These are phyloP conservation scores for Torulaspora pretoriensis DNA, from an alignment of 1,139 yeast species.

Conservation along the genomic window DNA sequence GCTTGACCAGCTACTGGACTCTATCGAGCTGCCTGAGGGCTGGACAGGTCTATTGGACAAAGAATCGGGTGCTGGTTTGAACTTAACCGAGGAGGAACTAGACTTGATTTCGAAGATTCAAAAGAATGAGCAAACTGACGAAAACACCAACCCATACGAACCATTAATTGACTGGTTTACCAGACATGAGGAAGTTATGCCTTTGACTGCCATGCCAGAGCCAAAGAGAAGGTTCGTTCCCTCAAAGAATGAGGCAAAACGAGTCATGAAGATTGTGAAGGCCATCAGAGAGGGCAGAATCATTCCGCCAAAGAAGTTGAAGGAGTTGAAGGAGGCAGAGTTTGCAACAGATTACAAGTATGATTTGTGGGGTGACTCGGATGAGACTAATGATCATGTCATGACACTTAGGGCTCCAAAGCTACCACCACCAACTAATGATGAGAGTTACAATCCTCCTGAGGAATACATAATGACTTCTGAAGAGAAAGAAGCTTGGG, in stretches of 20 bases:
- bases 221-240: conserved; percentile 97
- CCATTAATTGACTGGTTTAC: conserved; percentile 97
- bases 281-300: conserved; percentile 97
- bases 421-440: conserved; percentile 92
- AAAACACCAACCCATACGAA: conserved; percentile 78
- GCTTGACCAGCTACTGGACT: conserved; percentile 78
- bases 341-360: conserved; percentile 48
- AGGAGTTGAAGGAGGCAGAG: conserved; percentile 51
- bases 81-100: conserved; percentile 82
- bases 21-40: conserved; percentile 92
- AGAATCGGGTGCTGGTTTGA: conserved; percentile 81
- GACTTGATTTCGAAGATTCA: conserved; percentile 85
- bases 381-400: conserved; percentile 62
- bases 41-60: conserved; percentile 97
- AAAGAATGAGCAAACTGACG: conserved; percentile 79
- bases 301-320: conserved; percentile 61
- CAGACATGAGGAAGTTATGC: conserved; percentile 80
- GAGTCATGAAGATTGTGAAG: conserved; percentile 91
- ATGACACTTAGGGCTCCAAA: conserved; percentile 96
- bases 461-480: conserved; percentile 81
- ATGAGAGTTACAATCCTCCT: conserved; percentile 96
- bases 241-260: conserved; percentile 92
- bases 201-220: conserved; percentile 88
- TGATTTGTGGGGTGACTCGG: conserved; percentile 80
- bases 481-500: conserved; percentile 75